Conservation (phyloP, 2,329 filamentous ascomycete species). For the Xylariaceae sp. region DNA sequence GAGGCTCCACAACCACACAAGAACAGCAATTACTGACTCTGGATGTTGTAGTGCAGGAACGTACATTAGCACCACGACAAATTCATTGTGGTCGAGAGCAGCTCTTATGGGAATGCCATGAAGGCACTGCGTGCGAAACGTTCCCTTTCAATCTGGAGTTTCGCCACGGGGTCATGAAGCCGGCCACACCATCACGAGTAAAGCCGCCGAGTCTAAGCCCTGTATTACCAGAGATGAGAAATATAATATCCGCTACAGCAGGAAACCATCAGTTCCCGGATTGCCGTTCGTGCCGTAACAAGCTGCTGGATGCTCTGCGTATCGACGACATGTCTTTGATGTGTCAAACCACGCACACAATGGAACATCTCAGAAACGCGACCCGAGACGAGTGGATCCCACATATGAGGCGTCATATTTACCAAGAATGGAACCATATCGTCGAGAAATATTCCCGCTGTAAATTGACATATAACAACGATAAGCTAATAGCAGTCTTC, state of each 20-base stretch:
- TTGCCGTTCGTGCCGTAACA: too few relatives aligned
- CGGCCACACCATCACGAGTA: too few relatives aligned
- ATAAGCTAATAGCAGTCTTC: slow-evolving; percentile 7
- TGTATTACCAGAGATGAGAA: not conserved
- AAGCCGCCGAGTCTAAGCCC: not conserved
- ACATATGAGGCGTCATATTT: slow-evolving; percentile 2
- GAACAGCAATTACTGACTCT: too few relatives aligned
- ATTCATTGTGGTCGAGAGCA: slow-evolving; percentile 8
- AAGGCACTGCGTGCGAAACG: slow-evolving; percentile 3
- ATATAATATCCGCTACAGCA: too few relatives aligned
- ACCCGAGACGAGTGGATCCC: not conserved
- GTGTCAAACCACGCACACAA: too few relatives aligned
- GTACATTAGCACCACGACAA: slow-evolving; percentile 8
- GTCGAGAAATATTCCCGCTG: not conserved
- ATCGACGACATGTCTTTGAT: too few relatives aligned
- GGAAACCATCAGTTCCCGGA: too few relatives aligned
- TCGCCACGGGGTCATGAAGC: too few relatives aligned
- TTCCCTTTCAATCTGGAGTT: slow-evolving; percentile 7
- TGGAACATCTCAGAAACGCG: not conserved
- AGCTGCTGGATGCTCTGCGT: too few relatives aligned
- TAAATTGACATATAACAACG: slow-evolving; percentile 1
- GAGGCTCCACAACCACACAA: too few relatives aligned
- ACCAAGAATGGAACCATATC: slow-evolving; percentile 5
- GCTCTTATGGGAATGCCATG: slow-evolving; percentile 9
- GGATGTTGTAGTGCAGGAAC: slow-evolving; percentile 13